Evolutionary conservation across 2,329 filamentous ascomycete genomes (phyloP).

Genomic region (Verticillium alfalfae): DNA sequence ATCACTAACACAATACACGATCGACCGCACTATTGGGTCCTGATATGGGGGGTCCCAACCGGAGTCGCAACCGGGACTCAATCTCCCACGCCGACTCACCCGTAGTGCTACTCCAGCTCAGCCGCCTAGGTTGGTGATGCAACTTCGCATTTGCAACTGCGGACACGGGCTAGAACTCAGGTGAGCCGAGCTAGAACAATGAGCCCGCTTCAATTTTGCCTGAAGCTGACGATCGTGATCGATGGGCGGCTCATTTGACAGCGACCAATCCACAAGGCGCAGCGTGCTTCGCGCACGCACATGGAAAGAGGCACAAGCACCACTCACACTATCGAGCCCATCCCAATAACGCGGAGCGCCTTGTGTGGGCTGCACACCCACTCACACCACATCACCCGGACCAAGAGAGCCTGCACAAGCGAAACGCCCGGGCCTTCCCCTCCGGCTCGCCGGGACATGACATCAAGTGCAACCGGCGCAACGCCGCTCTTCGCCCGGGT

Average conservation of each 20-base stretch:
- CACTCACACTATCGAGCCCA: not conserved
- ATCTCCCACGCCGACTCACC: not conserved
- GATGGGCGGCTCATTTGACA: not conserved
- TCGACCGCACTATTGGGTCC: not conserved
- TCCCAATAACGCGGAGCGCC: not conserved
- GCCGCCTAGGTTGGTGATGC: not conserved
- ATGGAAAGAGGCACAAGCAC: not conserved
- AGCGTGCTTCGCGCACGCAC: not conserved
- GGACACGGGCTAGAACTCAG: not conserved
- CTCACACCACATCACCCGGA: not conserved
- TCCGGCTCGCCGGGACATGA: not conserved
- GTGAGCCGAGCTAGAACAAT: not conserved
- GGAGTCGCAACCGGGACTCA: not conserved
- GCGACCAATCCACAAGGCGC: not conserved
- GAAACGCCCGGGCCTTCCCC: not conserved
- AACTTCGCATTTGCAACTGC: not conserved
- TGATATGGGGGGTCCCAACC: not conserved
- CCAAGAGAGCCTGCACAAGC: not conserved
- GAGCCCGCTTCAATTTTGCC: not conserved
- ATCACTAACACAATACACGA: not conserved
- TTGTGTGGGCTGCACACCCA: not conserved
- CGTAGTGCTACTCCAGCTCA: not conserved
- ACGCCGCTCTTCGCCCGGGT: not conserved
- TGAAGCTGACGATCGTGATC: not conserved
- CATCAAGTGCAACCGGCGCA: not conserved